Conservation (phyloP, 2,329 filamentous ascomycete genomes). For the Aspergillus sojae region DNA sequence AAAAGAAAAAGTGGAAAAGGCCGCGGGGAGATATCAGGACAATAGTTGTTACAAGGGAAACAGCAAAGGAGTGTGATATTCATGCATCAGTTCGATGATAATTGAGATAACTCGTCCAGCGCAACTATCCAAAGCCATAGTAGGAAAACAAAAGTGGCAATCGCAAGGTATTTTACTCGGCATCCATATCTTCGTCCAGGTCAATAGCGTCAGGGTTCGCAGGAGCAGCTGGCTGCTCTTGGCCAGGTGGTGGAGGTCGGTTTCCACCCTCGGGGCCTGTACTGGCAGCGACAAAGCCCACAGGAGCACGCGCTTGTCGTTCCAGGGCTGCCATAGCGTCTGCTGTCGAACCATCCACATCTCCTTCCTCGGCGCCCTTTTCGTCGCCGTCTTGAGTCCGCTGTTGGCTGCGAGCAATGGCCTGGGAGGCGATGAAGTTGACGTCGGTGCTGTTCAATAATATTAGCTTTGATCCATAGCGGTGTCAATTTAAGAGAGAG, state of each 20-base stretch:
- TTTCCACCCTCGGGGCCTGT: constrained; percentile 69
- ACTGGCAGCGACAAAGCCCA: constrained; percentile 88
- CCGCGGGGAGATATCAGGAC: not conserved
- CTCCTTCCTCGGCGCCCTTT: constrained; percentile 43
- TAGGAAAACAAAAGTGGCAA: not conserved
- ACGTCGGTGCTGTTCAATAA: constrained; percentile 72
- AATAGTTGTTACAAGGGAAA: not conserved
- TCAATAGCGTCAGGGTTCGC: constrained; percentile 87
- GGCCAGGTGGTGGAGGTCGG: constrained; percentile 41
- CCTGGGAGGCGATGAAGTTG: constrained; percentile 96
- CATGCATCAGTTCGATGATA: constrained; percentile 3
- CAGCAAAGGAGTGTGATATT: constrained; percentile 14
- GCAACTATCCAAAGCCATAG: constrained; percentile 13
- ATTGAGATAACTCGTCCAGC: not conserved
- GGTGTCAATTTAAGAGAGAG: not conserved
- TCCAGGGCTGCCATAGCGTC: constrained; percentile 92
- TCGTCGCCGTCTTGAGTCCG: constrained; percentile 42
- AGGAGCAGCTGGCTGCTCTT: constrained; percentile 44
- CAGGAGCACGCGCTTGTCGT: constrained; percentile 81
- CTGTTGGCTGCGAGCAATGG: constrained; percentile 77
- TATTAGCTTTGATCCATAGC: constrained; percentile 36
- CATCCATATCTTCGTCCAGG: constrained; percentile 63
- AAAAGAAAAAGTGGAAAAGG: not conserved
- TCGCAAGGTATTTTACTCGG: constrained; percentile 26
- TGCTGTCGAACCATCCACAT: constrained; percentile 52